A percentile compares a stretch with the other conserved stretches of the same genome.
Evolutionary conservation across 768 basidiomycete genomes (phyloP).

Genomic region (Kwoniella mangroviensis): DNA sequence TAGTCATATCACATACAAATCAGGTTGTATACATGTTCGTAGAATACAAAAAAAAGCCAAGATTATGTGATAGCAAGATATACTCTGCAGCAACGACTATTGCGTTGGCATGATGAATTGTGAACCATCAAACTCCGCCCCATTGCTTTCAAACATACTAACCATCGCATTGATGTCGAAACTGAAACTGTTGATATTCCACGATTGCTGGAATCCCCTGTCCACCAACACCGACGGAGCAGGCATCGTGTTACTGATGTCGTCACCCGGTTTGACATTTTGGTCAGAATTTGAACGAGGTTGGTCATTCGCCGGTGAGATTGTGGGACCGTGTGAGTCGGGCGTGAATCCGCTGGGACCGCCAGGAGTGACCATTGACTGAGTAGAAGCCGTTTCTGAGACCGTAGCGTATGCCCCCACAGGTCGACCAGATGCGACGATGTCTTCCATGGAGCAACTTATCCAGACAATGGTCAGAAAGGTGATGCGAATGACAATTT

Average conservation of each 20-base stretch:
- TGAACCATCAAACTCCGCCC: conserved; percentile 17
- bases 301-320: neutral
- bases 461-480: too few relatives aligned
- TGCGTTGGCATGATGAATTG: conserved; percentile 7
- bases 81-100: neutral
- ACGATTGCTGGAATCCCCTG: conserved; percentile 5
- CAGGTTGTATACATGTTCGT: neutral
- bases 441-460: conserved; percentile 5
- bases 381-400: neutral
- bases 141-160: conserved; percentile 20
- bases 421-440: neutral
- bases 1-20: neutral
- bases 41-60: neutral
- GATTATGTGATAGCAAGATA: neutral
- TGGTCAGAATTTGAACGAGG: neutral
- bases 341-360: conserved; percentile 10
- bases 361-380: conserved; percentile 4
- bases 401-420: neutral
- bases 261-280: neutral
- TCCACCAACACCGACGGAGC: conserved; percentile 1
- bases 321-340: neutral
- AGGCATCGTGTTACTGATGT: neutral
- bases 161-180: conserved; percentile 24
- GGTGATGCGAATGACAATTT: neutral
- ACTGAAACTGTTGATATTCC: conserved; percentile 29